These are phyloP conservation scores for Leishmania martiniquensis DNA, from an alignment of 208 protist species.

Conservation along the genomic window DNA sequence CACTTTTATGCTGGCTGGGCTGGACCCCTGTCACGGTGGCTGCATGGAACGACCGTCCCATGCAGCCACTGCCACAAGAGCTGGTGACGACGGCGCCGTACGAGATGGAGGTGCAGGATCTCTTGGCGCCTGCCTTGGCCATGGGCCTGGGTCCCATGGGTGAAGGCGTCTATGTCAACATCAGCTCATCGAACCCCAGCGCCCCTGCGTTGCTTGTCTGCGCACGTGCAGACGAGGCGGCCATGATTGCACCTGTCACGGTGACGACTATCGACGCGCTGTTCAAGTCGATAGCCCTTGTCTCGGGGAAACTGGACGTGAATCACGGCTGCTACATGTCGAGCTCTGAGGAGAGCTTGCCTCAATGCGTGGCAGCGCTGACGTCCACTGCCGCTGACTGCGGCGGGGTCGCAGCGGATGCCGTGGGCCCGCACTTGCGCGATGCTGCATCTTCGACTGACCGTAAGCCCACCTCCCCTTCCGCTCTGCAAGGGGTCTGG, in stretches of 20 bases:
- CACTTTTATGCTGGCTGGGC: neutral
- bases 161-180: conserved; percentile 11
- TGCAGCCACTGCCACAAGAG: neutral
- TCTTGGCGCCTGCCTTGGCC: conserved; percentile 20
- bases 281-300: conserved; percentile 2
- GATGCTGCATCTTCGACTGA: neutral
- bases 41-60: neutral
- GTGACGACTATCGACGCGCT: conserved; percentile 20
- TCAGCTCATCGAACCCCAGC: neutral
- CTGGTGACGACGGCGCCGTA: conserved; percentile 1
- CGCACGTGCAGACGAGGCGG: conserved; percentile 5
- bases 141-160: conserved; percentile 24
- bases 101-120: conserved; percentile 22
- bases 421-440: conserved; percentile 20
- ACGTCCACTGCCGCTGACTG: conserved; percentile 25
- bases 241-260: conserved; percentile 19
- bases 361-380: conserved; percentile 24
- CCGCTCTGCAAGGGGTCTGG: neutral
- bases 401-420: conserved; percentile 18
- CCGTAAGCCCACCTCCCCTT: neutral
- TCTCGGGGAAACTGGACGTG: conserved; percentile 16
- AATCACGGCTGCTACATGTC: conserved; percentile 28
- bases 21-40: neutral
- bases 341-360: neutral
- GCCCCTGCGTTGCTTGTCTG: conserved; percentile 7